Evolutionary conservation across 2,329 filamentous ascomycete genomes (phyloP), one percentile per base, ranked within the genome.

Genomic region (Arthrobotrys megalospora): DNA sequence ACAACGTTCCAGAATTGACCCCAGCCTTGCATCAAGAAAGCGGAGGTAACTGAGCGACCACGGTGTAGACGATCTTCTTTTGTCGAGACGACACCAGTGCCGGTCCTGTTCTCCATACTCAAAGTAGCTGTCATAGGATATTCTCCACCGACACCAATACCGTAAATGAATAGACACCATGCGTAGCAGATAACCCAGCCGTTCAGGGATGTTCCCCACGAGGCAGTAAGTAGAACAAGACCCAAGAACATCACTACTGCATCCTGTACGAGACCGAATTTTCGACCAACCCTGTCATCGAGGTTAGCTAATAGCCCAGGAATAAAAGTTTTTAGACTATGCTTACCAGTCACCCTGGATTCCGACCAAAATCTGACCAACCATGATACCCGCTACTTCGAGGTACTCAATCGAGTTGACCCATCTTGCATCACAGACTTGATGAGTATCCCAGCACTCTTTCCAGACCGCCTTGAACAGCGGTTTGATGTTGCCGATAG

Each of bases 21-120:
- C 95, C 95, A 98, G 68, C 95, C 95, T 85, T 98, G 95, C 95
- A 98, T 97, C 85, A 98, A 85, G 87, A 98, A 98, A 75, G 95
- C 94, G 84, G 92, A 93, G 81, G 94, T 97, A 84, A 97, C 95
- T 85, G 97, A 97, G 83, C 95, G 93, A 80, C 95, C 95, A 85
- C 95, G 93, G 87, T 98, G 95, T 66, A 98, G 90, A 84, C 95
- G 93, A 84, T 98, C 95, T 67, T 97, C 93, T 80, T 91, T 91
- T 75, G 94, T 97, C 6, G 95, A 97, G 67, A 97, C 86, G 84
- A 91, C 94, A 79, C 95, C 94, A 43, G 93, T 86, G n/a, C 92
- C 90, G 53, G 94, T 91, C 14, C 93, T 92, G 82, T 94, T 93
- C 84, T 97, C 94, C 90, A 98, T 97, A 77, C 94, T 94, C 7